Evolutionary conservation across 768 basidiomycete species (phyloP).

Genomic region (Amanita thiersii): DNA sequence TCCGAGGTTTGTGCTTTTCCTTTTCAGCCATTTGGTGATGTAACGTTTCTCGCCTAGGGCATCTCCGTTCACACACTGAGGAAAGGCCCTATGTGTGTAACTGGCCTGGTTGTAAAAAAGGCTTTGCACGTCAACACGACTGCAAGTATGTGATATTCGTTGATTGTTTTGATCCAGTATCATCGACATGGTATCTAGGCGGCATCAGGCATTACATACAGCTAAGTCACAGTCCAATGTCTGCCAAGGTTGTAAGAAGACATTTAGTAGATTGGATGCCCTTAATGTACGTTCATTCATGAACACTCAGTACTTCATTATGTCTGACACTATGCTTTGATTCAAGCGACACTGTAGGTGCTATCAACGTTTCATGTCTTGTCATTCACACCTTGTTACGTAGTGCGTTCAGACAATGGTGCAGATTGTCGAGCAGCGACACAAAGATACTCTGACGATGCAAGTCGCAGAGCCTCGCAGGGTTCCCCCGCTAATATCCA

Average conservation of each 20-base stretch:
- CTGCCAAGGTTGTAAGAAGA: constrained; percentile 90
- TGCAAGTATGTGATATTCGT: constrained; percentile 67
- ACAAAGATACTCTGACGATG: constrained; percentile 27
- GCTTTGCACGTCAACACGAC: constrained; percentile 92
- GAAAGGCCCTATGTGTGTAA: constrained; percentile 92
- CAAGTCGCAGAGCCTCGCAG: constrained; percentile 14
- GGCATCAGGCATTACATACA: constrained; percentile 86
- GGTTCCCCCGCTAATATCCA: neutral
- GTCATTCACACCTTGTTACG: constrained; percentile 16
- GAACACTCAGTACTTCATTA: constrained; percentile 2
- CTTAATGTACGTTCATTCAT: constrained; percentile 66
- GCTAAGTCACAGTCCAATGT: constrained; percentile 78
- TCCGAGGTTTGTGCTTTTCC: constrained; percentile 48
- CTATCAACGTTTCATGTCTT: constrained; percentile 13
- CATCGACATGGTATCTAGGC: constrained; percentile 31
- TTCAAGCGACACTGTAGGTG: constrained; percentile 70
- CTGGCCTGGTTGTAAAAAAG: constrained; percentile 91
- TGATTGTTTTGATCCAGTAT: constrained; percentile 6
- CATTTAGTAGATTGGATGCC: constrained; percentile 90
- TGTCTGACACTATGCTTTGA: constrained; percentile 12
- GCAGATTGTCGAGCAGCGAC: constrained; percentile 59
- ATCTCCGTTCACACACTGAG: constrained; percentile 91
- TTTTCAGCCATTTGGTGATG: neutral
- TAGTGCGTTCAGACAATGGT: constrained; percentile 84
- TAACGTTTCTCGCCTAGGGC: constrained; percentile 41